Evolutionary conservation across 306 rosid genomes (phyloP).

Genomic region (Gastrolobium bilobum): DNA sequence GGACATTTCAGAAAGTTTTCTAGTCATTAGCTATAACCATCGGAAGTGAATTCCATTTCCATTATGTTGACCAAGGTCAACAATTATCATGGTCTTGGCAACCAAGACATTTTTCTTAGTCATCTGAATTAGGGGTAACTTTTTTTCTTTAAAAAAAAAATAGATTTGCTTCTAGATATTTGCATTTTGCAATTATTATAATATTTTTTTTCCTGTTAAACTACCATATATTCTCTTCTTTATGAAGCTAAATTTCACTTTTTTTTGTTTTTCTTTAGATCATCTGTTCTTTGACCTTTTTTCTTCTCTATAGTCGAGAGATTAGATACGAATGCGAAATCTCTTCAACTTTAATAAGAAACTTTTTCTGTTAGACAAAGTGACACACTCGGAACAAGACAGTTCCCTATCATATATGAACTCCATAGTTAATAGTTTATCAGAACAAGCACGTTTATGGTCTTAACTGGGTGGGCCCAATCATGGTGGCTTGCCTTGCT

Average conservation of each 20-base stretch:
- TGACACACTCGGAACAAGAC: neutral
- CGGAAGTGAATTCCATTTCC: neutral
- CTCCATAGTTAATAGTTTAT: neutral
- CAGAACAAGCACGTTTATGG: too few species aligned
- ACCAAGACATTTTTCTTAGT: neutral
- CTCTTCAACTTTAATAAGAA: neutral
- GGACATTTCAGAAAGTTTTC: neutral
- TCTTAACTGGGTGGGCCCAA: neutral
- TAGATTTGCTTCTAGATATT: neutral
- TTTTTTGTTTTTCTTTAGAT: too few species aligned
- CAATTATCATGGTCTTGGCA: neutral
- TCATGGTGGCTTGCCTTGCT: neutral
- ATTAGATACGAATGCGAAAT: neutral
- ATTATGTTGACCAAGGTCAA: neutral
- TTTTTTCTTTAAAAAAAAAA: too few species aligned
- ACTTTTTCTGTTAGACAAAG: neutral
- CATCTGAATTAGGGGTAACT: neutral
- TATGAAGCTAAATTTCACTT: neutral
- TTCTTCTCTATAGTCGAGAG: neutral
- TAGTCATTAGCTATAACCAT: neutral
- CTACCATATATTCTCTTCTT: neutral
- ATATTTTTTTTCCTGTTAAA: too few species aligned
- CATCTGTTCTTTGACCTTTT: neutral
- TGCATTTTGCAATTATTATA: neutral
- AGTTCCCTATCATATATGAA: neutral